Evolutionary conservation across 768 basidiomycete genomes (phyloP), one percentile per base, ranked within the genome.

Genomic region (Suillus occidentalis): DNA sequence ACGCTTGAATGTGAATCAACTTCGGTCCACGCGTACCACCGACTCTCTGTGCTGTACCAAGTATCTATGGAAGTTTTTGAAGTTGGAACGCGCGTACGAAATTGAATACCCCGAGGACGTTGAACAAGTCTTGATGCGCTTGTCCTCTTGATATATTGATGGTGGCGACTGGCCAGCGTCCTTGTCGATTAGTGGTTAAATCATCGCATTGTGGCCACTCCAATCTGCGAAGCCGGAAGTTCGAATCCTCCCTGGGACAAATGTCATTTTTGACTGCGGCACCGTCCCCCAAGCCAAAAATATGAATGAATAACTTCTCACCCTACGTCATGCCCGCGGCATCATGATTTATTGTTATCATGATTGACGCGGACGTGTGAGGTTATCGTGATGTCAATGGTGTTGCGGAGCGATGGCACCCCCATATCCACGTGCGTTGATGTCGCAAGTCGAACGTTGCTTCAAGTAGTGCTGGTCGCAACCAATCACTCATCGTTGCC

Each of bases 181-280:
- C 78, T 72, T 75, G 76, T 79, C 77, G 78, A 79, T 78, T 77
- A 79, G 78, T 79, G 78, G 78, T 79, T 77, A 79, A 76, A 79
- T 79, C 78, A 75, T 78, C 76, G 76, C 76, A 75, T 79, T 78
- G 78, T 79, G 78, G 78, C 36, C 7, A 42, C 39, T 1, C 66
- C 69, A 70, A 70, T 68, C 78, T 74, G 79, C 75, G 78, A 76
- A 76, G 76, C 72, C 79, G 76, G 71, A 74, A 67, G 79, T 78
- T 80, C 79, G 79, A 80, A 72, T 80, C 79, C 77, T 71, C 67
- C 71, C 70, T 68, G 69, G 72, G 72, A 71, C 72, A 74, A 1
- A 13, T 16, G 3, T 36, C 3, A 1, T 66, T 65, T 45, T 65
- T 64, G 18, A 8, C 18, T 9, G 9, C 59, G 16, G 25, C 7